Base-by-base conservation (phyloP, 1,284 basidiomycete species). In the Neolentinus lepideus region DNA sequence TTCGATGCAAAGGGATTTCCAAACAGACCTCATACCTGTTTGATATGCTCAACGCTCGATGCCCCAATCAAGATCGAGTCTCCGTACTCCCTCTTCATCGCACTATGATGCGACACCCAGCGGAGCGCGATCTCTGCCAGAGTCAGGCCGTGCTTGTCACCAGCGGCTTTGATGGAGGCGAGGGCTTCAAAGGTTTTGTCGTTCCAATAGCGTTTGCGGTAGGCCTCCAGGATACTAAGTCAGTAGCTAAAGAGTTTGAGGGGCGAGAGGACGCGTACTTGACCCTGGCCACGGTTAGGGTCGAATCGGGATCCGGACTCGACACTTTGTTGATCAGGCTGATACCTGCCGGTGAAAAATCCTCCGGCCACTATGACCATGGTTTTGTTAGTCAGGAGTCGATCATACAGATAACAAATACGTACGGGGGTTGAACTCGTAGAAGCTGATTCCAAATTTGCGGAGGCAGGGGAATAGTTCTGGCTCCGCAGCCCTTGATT, bases 401-500 rank as follows among this genome's bases (percentile, higher is more conserved):
- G n/a, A n/a, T n/a, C n/a, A n/a, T n/a, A n/a, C n/a, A n/a, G n/a
- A n/a, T 6, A 46, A 53, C 24, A 21, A 2, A 27, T 38, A 63
- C 68, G 26, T 53, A 68, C 69, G 65, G 12, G 82, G 78, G 60
- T 81, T 83, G 62, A 75, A 83, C 56, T 76, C 80, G 60, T 80
- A 81, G 69, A 85, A 84, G 47, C 74, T 75, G 60, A 84, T 80
- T 2, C 81, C 80, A 60, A 75, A 83, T 61, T 84, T 81, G 35
- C 84, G 72, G 45, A 86, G 71, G 64, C 81, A 84, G 4, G 81
- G 81, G 64, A 85, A 74, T n/a, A 85, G 71, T 60, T 85, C 83
- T 0, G 78, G 75, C 63, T 85, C 83, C 43, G 79, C 77, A 26
- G 66, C 65, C 31, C 71, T 67, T 54, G 21, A 31, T 31, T 6